Evolutionary conservation across 352 stramenopile species (phyloP).

Genomic region (Globisporangium cystogenes): DNA sequence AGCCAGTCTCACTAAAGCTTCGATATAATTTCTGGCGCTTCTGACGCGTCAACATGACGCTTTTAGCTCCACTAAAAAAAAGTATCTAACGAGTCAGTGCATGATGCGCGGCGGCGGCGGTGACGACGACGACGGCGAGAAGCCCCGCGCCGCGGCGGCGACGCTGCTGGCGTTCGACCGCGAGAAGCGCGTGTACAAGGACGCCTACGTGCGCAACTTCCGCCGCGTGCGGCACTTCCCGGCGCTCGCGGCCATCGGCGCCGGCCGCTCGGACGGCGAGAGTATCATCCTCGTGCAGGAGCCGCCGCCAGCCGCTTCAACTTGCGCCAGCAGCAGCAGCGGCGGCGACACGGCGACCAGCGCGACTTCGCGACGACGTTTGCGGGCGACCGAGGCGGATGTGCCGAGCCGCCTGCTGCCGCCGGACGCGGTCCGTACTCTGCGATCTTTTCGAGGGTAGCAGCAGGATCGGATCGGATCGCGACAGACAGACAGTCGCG

Average conservation of each 20-base stretch:
- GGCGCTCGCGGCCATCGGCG: slow-evolving; percentile 47
- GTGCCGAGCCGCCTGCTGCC: slow-evolving; percentile 48
- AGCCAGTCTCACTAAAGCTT: background rate
- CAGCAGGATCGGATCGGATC: background rate
- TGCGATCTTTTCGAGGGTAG: background rate
- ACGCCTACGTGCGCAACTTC: slow-evolving; percentile 69
- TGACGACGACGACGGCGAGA: slow-evolving; percentile 23
- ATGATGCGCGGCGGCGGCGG: background rate
- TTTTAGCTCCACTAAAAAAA: background rate
- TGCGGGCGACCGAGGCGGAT: slow-evolving; percentile 17
- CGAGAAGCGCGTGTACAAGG: slow-evolving; percentile 75
- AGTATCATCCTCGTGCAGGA: slow-evolving; percentile 73
- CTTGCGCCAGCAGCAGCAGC: too few species aligned
- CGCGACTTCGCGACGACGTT: slow-evolving; percentile 5
- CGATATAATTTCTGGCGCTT: background rate
- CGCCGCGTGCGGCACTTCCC: slow-evolving; percentile 69
- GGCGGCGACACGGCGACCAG: background rate
- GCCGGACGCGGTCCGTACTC: slow-evolving; percentile 32
- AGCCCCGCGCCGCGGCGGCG: background rate
- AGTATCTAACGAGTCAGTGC: background rate
- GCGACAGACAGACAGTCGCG: background rate
- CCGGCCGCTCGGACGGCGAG: slow-evolving; percentile 34
- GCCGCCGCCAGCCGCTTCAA: slow-evolving; percentile 3
- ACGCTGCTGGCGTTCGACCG: slow-evolving; percentile 45
- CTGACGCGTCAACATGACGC: background rate